Conservation (phyloP, 2,329 filamentous ascomycete genomes). For the Geoglossum cookeanum region DNA sequence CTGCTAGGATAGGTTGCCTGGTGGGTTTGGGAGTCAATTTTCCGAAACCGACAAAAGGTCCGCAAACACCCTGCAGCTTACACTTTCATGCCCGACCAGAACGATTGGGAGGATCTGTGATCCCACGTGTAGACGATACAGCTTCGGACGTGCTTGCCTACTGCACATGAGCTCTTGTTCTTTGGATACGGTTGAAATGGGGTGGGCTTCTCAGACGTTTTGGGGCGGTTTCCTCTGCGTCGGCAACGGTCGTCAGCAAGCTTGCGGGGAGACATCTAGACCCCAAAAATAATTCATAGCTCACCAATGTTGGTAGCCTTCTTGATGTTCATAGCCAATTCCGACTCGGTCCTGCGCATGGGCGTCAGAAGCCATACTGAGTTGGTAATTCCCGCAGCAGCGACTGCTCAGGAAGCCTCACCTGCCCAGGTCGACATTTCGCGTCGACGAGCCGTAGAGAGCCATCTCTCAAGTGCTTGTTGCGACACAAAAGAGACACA, state of each 20-base stretch:
- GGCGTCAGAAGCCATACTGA: not conserved
- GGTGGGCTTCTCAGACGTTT: conserved; percentile 31
- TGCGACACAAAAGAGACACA: not conserved
- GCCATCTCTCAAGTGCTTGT: conserved; percentile 3
- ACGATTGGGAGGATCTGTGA: conserved; percentile 84
- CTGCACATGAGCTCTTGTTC: conserved; percentile 16
- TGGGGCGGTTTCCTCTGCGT: conserved; percentile 41
- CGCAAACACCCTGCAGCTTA: conserved; percentile 29
- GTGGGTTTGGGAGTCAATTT: not conserved
- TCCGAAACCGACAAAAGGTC: not conserved
- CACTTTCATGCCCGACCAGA: conserved; percentile 99
- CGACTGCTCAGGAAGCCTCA: conserved; percentile 18
- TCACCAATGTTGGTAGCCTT: conserved; percentile 43
- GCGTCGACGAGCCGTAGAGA: conserved; percentile 13
- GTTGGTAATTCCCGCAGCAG: not conserved
- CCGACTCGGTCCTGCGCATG: conserved; percentile 42
- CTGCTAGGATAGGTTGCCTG: conserved; percentile 91
- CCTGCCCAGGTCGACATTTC: conserved; percentile 44
- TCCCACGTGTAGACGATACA: conserved; percentile 99
- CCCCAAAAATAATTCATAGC: conserved; percentile 1
- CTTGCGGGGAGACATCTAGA: not conserved
- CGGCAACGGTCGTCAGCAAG: not conserved
- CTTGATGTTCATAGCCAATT: conserved; percentile 49
- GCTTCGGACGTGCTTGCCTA: conserved; percentile 84
- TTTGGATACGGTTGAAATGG: not conserved